phyloP scores from a whole-genome alignment of 2,329 filamentous ascomycete genomes.

The Seiridium unicorne region DNA sequence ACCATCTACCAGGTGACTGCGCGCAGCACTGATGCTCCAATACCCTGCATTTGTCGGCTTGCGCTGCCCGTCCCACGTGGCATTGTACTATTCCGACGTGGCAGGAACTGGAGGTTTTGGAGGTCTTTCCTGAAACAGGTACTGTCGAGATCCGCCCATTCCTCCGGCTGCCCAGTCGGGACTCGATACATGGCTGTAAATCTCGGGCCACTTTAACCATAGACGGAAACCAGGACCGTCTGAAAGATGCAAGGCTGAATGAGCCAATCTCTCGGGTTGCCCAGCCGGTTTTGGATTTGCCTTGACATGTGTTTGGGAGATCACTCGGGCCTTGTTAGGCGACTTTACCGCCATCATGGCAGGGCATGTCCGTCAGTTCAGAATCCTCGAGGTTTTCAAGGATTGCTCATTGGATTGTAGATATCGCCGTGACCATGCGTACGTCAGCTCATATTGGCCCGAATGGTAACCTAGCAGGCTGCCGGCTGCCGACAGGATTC shows the following conservation, averaged over 20 bases:
- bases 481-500: neutral
- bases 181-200: neutral
- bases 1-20: too few species aligned
- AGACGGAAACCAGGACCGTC: slow-evolving; percentile 1
- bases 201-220: slow-evolving; percentile 3
- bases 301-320: neutral
- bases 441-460: neutral
- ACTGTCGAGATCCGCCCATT: neutral
- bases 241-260: neutral
- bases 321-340: neutral
- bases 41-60: neutral
- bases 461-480: neutral
- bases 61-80: slow-evolving; percentile 5
- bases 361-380: too few species aligned
- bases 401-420: neutral
- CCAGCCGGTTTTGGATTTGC: slow-evolving; percentile 1
- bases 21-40: neutral
- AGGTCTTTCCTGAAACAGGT: neutral
- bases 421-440: neutral
- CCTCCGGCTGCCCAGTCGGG: neutral
- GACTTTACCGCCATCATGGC: neutral
- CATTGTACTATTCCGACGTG: neutral
- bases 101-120: neutral
- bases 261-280: neutral
- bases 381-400: too few species aligned